Percentiles rank a stretch among this genome's conserved stretches.
phyloP scores from a whole-genome alignment of 2,329 filamentous ascomycete species.

The Sphaerulina populicola region DNA sequence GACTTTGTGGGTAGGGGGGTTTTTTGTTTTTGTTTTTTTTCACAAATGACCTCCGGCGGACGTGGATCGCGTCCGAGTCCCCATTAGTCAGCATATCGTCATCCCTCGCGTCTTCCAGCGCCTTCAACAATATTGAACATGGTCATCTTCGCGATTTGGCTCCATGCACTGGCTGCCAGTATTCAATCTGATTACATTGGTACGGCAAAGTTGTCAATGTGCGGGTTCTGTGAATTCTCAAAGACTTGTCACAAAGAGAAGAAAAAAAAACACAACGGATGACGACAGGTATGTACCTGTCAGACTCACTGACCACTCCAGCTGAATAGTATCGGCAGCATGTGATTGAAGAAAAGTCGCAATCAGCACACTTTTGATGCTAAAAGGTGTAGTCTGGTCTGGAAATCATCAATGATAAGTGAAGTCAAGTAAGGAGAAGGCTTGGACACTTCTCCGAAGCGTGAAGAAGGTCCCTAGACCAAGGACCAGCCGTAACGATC shows the following conservation, averaged over 20 bases:
- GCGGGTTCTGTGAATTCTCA: background rate
- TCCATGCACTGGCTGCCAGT: background rate
- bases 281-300: too few relatives aligned
- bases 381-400: too few relatives aligned
- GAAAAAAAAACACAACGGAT: background rate
- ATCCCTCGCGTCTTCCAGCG: background rate
- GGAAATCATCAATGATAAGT: too few relatives aligned
- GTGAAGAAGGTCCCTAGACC: too few relatives aligned
- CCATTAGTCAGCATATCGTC: background rate
- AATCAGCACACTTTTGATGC: too few relatives aligned
- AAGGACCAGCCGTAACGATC: background rate
- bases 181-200: background rate
- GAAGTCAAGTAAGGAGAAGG: too few relatives aligned
- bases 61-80: background rate
- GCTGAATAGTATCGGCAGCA: background rate
- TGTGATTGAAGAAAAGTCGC: too few relatives aligned
- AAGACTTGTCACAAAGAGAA: background rate
- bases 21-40: too few relatives aligned
- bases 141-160: background rate
- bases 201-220: background rate
- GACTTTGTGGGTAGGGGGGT: constrained; percentile 3
- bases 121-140: background rate
- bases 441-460: too few relatives aligned
- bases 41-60: constrained; percentile 11
- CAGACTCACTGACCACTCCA: background rate